Conservation (phyloP, 257 asterid genomes). For the Solanum sitiens region DNA sequence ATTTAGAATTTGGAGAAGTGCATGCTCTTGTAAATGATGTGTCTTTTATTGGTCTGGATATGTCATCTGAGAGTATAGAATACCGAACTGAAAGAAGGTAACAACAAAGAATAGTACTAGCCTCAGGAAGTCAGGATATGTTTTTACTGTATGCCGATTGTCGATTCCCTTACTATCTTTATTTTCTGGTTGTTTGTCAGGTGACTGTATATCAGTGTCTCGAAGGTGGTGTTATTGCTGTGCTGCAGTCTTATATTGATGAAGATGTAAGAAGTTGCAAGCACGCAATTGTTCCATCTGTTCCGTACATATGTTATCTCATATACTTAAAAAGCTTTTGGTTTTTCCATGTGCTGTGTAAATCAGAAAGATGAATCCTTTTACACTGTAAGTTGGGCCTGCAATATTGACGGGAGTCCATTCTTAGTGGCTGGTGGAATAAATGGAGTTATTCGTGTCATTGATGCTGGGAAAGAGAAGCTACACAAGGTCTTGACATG, state of each 20-base stretch:
- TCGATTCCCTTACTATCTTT: neutral
- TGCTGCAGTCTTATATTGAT: slow-evolving; percentile 90
- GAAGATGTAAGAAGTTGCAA: slow-evolving; percentile 60
- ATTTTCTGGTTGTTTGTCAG: slow-evolving; percentile 21
- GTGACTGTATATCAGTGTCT: slow-evolving; percentile 92
- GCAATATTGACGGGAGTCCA: slow-evolving; percentile 74
- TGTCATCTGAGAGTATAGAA: neutral
- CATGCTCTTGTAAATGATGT: neutral
- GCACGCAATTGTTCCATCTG: neutral
- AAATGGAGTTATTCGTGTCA: slow-evolving; percentile 79
- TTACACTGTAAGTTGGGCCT: slow-evolving; percentile 97
- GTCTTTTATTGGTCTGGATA: neutral
- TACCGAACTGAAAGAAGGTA: neutral
- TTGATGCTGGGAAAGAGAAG: slow-evolving; percentile 86
- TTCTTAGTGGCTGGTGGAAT: slow-evolving; percentile 88
- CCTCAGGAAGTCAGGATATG: neutral
- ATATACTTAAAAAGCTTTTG: slow-evolving; percentile 24
- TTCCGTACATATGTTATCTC: neutral
- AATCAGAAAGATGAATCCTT: slow-evolving; percentile 96
- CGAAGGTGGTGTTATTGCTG: slow-evolving; percentile 89
- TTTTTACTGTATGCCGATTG: neutral
- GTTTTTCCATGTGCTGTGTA: slow-evolving; percentile 21
- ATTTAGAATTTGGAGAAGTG: neutral
- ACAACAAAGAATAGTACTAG: neutral
- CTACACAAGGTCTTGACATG: slow-evolving; percentile 55